Conservation (phyloP, 2,329 filamentous ascomycete genomes). For the Penicillium sp. region DNA sequence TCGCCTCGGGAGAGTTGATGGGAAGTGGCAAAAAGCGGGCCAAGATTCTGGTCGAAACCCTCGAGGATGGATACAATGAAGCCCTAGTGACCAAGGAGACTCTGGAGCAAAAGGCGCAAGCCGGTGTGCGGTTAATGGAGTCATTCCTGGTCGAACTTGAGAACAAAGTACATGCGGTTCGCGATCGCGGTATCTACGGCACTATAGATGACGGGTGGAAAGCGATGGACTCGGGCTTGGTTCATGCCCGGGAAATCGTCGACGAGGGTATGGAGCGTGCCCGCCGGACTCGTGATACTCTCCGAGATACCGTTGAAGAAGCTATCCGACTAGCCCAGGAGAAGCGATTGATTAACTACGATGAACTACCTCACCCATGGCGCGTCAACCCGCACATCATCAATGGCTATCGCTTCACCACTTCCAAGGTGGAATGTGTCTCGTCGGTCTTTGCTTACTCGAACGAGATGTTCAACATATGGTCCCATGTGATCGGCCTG, state of each 20-base stretch:
- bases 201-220: constrained; percentile 77
- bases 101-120: constrained; percentile 84
- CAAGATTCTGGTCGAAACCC: constrained; percentile 85
- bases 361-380: constrained; percentile 90
- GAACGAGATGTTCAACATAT: constrained; percentile 97
- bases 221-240: constrained; percentile 75
- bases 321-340: constrained; percentile 74
- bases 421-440: constrained; percentile 86
- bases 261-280: constrained; percentile 80
- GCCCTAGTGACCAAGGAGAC: constrained; percentile 80
- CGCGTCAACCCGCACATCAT: constrained; percentile 91
- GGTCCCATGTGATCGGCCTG: constrained; percentile 91
- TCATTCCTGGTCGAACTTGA: constrained; percentile 83
- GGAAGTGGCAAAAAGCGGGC: constrained; percentile 80
- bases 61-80: constrained; percentile 84
- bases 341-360: constrained; percentile 79
- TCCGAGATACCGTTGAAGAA: constrained; percentile 80
- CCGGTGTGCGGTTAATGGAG: constrained; percentile 84
- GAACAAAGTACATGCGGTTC: constrained; percentile 72
- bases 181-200: constrained; percentile 71
- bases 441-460: constrained; percentile 78
- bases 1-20: constrained; percentile 85
- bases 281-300: constrained; percentile 73
- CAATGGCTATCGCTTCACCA: constrained; percentile 87
- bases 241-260: constrained; percentile 70